Evolutionary conservation across 805 yeast genomes (phyloP).

Genomic region (Naumovozyma castellii): DNA sequence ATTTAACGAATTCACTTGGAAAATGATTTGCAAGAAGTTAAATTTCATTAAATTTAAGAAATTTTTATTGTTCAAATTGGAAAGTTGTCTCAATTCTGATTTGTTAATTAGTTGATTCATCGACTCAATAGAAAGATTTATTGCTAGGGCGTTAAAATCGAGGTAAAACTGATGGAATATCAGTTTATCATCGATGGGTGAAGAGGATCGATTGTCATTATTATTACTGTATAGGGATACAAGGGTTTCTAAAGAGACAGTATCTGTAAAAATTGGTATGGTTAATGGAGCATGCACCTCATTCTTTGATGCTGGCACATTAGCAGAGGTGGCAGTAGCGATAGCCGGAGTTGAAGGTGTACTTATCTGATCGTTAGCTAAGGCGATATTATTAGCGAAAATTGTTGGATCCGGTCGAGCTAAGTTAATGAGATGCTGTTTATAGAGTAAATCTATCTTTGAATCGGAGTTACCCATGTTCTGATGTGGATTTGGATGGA

Average conservation of each 20-base stretch:
- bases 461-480: conserved; percentile 72
- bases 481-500: neutral
- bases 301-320: conserved; percentile 22
- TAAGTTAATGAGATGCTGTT: conserved; percentile 37
- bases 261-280: conserved; percentile 1
- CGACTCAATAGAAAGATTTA: conserved; percentile 11
- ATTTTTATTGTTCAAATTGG: conserved; percentile 49
- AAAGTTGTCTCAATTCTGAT: conserved; percentile 47
- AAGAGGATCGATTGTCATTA: too few species aligned
- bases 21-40: conserved; percentile 29
- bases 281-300: conserved; percentile 15
- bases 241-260: neutral
- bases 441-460: conserved; percentile 39
- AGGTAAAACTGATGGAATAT: conserved; percentile 25
- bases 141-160: conserved; percentile 13
- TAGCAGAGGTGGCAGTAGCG: neutral
- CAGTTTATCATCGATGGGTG: too few species aligned
- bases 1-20: conserved; percentile 15
- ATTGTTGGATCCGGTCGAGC: conserved; percentile 9
- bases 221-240: neutral
- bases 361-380: too few species aligned
- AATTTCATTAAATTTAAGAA: conserved; percentile 44
- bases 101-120: conserved; percentile 41
- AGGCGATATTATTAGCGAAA: neutral
- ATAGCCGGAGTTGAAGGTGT: conserved; percentile 1